phyloP scores from a whole-genome alignment of 2,329 filamentous ascomycete genomes.

The Raffaelea deltoideospora region DNA sequence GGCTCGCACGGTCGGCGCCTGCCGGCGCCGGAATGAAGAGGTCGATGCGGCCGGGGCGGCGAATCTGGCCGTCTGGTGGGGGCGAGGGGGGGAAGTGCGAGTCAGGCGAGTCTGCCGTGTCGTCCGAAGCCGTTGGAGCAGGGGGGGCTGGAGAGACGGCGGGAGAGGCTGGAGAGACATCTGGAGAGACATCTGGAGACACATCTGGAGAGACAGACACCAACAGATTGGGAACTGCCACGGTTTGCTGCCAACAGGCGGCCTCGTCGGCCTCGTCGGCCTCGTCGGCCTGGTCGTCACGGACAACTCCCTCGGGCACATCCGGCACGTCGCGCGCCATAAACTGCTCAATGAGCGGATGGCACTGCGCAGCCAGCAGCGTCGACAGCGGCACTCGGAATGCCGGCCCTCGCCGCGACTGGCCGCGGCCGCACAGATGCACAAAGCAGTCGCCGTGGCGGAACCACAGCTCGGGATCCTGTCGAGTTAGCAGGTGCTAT shows the following conservation, averaged over 20 bases:
- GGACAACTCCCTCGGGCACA: no score
- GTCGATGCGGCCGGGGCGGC: constrained; percentile 26
- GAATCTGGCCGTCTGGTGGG: constrained; percentile 9
- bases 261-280: neutral
- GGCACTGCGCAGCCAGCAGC: constrained; percentile 42
- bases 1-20: constrained; percentile 33
- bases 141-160: no score
- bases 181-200: neutral
- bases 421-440: constrained; percentile 50
- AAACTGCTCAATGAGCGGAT: constrained; percentile 41
- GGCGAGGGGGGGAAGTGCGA: constrained; percentile 6
- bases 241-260: neutral
- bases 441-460: constrained; percentile 54
- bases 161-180: neutral
- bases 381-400: constrained; percentile 48
- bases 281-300: no score
- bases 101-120: neutral
- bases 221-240: neutral
- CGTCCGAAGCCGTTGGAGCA: no score
- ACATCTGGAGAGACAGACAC: neutral
- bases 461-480: constrained; percentile 62
- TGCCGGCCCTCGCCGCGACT: constrained; percentile 49
- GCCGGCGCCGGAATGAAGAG: constrained; percentile 56
- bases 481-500: constrained; percentile 3
- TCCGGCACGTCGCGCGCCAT: constrained; percentile 20